phyloP scores from a whole-genome alignment of 1,139 yeast species.

The Protomyces inundatus region DNA sequence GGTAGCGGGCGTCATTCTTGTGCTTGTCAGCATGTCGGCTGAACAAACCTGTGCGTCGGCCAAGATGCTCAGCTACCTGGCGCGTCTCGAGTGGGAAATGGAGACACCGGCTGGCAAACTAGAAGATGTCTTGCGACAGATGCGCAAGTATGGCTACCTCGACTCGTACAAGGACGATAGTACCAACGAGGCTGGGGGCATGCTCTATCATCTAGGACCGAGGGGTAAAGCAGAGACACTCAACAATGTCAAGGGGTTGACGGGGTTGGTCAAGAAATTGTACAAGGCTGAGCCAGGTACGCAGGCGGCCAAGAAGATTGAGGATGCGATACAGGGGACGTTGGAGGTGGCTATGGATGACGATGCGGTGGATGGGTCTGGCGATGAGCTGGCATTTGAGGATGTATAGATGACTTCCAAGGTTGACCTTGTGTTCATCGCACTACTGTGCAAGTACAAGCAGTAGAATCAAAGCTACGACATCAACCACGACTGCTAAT shows the following conservation, averaged over 20 bases:
- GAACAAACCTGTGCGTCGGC: conserved; percentile 25
- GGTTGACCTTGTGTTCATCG: no score
- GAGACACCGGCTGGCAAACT: conserved; percentile 26
- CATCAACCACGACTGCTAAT: no score
- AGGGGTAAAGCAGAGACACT: conserved; percentile 23
- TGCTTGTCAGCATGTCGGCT: conserved; percentile 28
- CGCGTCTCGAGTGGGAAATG: conserved; percentile 23
- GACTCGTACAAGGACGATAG: conserved; percentile 31
- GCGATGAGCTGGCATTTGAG: neutral
- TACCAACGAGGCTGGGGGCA: conserved; percentile 5
- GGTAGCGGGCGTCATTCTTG: conserved; percentile 27
- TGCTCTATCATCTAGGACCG: conserved; percentile 11
- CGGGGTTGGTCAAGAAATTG: conserved; percentile 2
- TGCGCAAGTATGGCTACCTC: conserved; percentile 31
- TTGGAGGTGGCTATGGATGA: conserved; percentile 24
- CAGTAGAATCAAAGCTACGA: no score
- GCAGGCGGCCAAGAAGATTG: conserved; percentile 2
- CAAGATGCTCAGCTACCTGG: conserved; percentile 25
- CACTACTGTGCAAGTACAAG: no score
- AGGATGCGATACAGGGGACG: conserved; percentile 6
- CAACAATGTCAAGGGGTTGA: conserved; percentile 3
- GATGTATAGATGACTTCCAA: neutral
- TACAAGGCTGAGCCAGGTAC: conserved; percentile 21
- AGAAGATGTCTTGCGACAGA: conserved; percentile 27
- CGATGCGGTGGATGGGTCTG: conserved; percentile 16